Conservation (phyloP, 768 basidiomycete species). For the Pleurotus salmoneostramineus region DNA sequence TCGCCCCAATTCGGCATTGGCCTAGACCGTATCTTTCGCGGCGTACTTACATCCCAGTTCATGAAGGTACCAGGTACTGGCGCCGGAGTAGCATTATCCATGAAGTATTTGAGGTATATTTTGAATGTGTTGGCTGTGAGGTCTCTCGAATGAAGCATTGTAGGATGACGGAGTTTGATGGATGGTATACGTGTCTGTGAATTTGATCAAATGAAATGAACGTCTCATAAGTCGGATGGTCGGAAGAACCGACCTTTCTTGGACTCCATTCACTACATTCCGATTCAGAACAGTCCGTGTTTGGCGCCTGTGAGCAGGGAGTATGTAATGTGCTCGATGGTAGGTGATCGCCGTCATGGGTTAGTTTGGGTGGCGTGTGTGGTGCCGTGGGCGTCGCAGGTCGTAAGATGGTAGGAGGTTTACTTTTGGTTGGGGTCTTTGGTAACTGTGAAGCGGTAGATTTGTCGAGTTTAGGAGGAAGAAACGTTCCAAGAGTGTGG, state of each 20-base stretch:
- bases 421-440: conserved; percentile 8
- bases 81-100: conserved; percentile 48
- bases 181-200: conserved; percentile 17
- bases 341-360: neutral
- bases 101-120: conserved; percentile 75
- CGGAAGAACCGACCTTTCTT: neutral
- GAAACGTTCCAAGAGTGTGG: conserved; percentile 33
- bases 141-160: conserved; percentile 60
- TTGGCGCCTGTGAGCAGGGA: neutral
- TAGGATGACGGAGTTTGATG: conserved; percentile 59
- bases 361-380: neutral
- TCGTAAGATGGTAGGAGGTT: neutral
- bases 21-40: neutral
- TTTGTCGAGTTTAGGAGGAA: conserved; percentile 31
- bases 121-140: conserved; percentile 71
- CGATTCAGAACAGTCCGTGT: conserved; percentile 2
- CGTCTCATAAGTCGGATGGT: neutral
- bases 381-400: neutral
- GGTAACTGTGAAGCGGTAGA: conserved; percentile 9
- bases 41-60: conserved; percentile 1
- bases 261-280: conserved; percentile 3
- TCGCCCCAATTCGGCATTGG: neutral
- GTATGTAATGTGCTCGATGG: neutral
- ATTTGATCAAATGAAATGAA: conserved; percentile 15
- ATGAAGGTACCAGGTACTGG: neutral